Percentiles rank a stretch among this genome's conserved stretches.
Evolutionary conservation across 1,284 basidiomycete species (phyloP).

Genomic region (Pseudozyma hubeiensis): DNA sequence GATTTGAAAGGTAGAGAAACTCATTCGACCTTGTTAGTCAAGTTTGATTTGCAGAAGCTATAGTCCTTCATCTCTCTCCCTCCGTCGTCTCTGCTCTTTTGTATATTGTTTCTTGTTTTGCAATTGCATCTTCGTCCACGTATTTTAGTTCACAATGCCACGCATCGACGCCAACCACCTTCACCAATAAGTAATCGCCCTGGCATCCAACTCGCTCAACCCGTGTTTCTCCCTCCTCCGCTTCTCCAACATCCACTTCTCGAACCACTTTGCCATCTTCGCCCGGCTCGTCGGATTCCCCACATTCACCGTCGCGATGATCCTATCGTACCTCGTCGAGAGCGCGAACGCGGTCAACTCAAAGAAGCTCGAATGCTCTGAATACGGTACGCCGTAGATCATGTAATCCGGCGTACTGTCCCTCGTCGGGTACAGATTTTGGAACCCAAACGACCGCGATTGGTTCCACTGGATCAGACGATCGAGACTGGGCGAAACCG

Average conservation of each 20-base stretch:
- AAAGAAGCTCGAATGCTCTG: constrained; percentile 80
- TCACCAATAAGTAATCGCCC: constrained; percentile 52
- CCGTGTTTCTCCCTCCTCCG: constrained; percentile 38
- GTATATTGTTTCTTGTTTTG: too few species aligned
- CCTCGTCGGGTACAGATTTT: constrained; percentile 78
- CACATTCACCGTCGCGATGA: constrained; percentile 96
- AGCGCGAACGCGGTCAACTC: constrained; percentile 85
- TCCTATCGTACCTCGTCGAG: constrained; percentile 80
- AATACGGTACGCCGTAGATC: constrained; percentile 88
- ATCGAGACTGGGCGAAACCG: constrained; percentile 40
- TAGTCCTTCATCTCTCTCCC: constrained; percentile 1
- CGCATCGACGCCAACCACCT: too few species aligned
- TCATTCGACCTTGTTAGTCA: constrained; percentile 51
- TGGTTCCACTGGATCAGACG: constrained; percentile 75
- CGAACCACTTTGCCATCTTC: constrained; percentile 65
- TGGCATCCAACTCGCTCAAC: constrained; percentile 25
- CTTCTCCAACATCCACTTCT: constrained; percentile 60
- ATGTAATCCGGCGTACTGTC: constrained; percentile 79
- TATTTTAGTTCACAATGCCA: too few species aligned
- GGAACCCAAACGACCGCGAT: constrained; percentile 76
- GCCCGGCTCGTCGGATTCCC: constrained; percentile 76
- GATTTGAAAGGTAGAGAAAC: constrained; percentile 74
- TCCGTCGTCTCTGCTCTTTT: too few species aligned
- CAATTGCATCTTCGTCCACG: too few species aligned
- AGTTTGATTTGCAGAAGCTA: constrained; percentile 34